A percentile compares a stretch with the other conserved stretches of the same genome.
Conservation (phyloP, 768 basidiomycete genomes). For the Pholiota molesta region DNA sequence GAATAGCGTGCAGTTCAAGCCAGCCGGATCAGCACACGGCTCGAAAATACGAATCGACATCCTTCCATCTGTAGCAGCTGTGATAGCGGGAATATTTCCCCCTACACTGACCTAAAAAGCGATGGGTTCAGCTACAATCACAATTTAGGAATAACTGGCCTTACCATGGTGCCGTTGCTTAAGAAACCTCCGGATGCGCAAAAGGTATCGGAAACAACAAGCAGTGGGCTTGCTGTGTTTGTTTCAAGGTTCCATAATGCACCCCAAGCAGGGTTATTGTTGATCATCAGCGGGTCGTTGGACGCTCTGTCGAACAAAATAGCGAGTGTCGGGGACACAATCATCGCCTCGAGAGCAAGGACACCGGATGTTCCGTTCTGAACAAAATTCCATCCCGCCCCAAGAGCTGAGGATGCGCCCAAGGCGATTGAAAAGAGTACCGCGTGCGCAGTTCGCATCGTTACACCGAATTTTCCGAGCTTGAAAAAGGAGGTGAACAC, state of each 20-base stretch:
- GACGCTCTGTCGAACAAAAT: constrained; percentile 25
- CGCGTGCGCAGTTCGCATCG: neutral
- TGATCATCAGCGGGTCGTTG: constrained; percentile 41
- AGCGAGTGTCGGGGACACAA: constrained; percentile 26
- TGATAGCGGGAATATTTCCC: constrained; percentile 30
- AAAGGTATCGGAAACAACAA: constrained; percentile 39
- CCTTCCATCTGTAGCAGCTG: constrained; percentile 33
- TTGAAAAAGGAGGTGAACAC: neutral
- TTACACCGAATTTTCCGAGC: neutral
- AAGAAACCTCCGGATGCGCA: constrained; percentile 45
- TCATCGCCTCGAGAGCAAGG: constrained; percentile 25
- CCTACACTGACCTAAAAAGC: constrained; percentile 34
- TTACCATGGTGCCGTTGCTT: constrained; percentile 43
- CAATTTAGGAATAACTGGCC: constrained; percentile 12
- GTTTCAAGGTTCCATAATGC: constrained; percentile 44
- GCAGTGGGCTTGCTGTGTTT: constrained; percentile 38
- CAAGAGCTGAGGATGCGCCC: constrained; percentile 2
- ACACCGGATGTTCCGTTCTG: constrained; percentile 28
- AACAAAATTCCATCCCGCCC: constrained; percentile 27
- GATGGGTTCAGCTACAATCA: constrained; percentile 1
- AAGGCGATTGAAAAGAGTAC: neutral
- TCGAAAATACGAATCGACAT: constrained; percentile 42
- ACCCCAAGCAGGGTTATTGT: constrained; percentile 48
- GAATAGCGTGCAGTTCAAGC: constrained; percentile 34
- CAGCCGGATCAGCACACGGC: constrained; percentile 36